Evolutionary conservation across 768 basidiomycete species (phyloP), one percentile per base, ranked within the genome.

Genomic region (Amanita jacksonii): DNA sequence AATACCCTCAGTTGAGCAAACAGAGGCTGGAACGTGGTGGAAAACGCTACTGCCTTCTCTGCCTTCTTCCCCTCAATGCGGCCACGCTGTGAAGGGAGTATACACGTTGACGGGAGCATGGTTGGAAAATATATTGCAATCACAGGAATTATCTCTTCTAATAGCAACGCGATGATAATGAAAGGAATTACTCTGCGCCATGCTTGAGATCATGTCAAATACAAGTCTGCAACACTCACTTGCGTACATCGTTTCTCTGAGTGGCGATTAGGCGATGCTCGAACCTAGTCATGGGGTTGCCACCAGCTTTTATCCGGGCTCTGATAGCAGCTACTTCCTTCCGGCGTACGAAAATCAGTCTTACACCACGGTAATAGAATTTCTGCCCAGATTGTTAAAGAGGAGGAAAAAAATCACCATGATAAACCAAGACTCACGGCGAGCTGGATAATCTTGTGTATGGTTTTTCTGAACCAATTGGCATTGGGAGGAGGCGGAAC

Each of bases 41-140:
- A 53, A 46, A 68, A 57, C 19, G 60, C 63, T 4, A 63, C 54
- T 10, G 74, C 67, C 53, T 79, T 75, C 55, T 61, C 71, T 52
- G 54, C 70, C 59, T 64, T 77, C 68, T 58, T 69, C 49, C 58
- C 68, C 56, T 63, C 82, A 68, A 64, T 90, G 64, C 66, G 81
- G 58, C 56, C 68, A 28, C 72, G 77, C 63, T 92, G 89, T 9
- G 83, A 79, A 1, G 89, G 85, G 4, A 92, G 73, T 43, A 91
- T 71, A 56, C 87, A 90, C 0, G 89, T 91, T 2, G 87, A 90
- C 1, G 89, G 89, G 20, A 92, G 76, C 66, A 88, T 72, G 56
- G 74, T 76, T 1, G 89, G 89, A n/a, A 76, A 79, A 54, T 86
- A 91, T 48, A 92, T 75, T 20, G 86, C 86, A 49, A 90, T 75